Evolutionary conservation across 179 eudicot species (phyloP).

Genomic region (Silene coronaria): DNA sequence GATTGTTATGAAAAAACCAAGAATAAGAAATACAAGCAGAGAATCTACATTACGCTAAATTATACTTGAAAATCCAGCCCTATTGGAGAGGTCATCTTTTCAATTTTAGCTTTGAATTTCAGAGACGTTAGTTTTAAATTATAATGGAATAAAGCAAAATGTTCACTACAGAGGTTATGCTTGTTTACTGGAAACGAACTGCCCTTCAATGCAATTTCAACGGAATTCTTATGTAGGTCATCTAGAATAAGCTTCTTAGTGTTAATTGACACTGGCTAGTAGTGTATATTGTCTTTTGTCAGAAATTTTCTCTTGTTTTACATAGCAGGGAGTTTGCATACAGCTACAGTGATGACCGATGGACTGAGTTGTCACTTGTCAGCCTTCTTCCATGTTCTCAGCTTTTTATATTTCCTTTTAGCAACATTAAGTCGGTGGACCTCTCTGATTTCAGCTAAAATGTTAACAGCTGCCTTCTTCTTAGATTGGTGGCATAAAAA

Average conservation of each 20-base stretch:
- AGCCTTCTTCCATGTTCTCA: constrained; percentile 1
- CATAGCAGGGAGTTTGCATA: background rate
- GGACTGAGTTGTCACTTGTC: background rate
- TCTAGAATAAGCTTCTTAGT: background rate
- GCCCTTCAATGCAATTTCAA: too few relatives aligned
- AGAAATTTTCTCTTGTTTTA: background rate
- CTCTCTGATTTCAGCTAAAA: constrained; percentile 5
- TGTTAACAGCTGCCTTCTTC: background rate
- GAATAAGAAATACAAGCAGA: too few relatives aligned
- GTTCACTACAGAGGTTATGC: too few relatives aligned
- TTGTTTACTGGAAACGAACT: too few relatives aligned
- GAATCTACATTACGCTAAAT: too few relatives aligned
- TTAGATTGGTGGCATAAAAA: background rate
- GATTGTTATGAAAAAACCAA: too few relatives aligned
- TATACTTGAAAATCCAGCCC: too few relatives aligned
- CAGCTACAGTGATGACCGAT: background rate
- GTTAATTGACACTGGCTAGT: background rate
- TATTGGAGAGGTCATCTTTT: too few relatives aligned
- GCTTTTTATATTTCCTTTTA: background rate
- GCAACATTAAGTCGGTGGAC: background rate
- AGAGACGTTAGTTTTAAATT: too few relatives aligned
- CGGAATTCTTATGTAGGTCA: background rate
- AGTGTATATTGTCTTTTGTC: background rate
- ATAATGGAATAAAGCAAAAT: too few relatives aligned
- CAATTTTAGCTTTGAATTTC: too few relatives aligned